phyloP scores from a whole-genome alignment of 2,329 filamentous ascomycete species.

The Fusarium verticillioides region DNA sequence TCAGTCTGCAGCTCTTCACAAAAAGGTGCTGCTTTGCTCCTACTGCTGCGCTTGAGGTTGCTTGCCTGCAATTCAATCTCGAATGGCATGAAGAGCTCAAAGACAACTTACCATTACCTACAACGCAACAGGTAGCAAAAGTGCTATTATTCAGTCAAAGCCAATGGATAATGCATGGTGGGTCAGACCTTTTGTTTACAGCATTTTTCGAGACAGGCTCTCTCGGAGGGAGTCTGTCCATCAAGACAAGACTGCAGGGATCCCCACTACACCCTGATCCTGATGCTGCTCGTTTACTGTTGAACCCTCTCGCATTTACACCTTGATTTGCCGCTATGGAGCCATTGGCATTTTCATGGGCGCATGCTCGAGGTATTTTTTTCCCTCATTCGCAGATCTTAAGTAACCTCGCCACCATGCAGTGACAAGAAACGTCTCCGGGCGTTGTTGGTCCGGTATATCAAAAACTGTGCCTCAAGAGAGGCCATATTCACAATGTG shows the following conservation, averaged over 20 bases:
- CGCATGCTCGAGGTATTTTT: slow-evolving; percentile 35
- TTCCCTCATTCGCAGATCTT: slow-evolving; percentile 25
- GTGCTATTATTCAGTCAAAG: slow-evolving; percentile 17
- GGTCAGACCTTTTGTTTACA: slow-evolving; percentile 39
- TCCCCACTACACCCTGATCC: slow-evolving; percentile 41
- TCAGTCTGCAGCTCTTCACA: slow-evolving; percentile 21
- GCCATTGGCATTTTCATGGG: slow-evolving; percentile 32
- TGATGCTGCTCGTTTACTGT: slow-evolving; percentile 32
- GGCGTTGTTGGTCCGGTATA: slow-evolving; percentile 12
- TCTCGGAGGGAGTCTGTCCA: slow-evolving; percentile 36
- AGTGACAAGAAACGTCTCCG: slow-evolving; percentile 4
- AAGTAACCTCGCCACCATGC: slow-evolving; percentile 28
- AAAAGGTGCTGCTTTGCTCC: slow-evolving; percentile 9
- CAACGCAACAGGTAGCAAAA: slow-evolving; percentile 13
- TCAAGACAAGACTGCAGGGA: slow-evolving; percentile 27
- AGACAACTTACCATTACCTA: slow-evolving; percentile 11
- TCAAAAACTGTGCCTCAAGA: slow-evolving; percentile 6
- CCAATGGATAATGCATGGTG: slow-evolving; percentile 32
- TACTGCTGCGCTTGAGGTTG: slow-evolving; percentile 7
- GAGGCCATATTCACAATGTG: slow-evolving; percentile 14
- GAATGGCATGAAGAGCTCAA: slow-evolving; percentile 6
- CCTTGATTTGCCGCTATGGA: slow-evolving; percentile 40
- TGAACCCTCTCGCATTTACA: slow-evolving; percentile 34
- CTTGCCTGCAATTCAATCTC: slow-evolving; percentile 12
- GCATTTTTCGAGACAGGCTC: slow-evolving; percentile 24